These are phyloP conservation scores for Diaporthe velutina DNA, from an alignment of 2,329 filamentous ascomycete species.

Conservation along the genomic window DNA sequence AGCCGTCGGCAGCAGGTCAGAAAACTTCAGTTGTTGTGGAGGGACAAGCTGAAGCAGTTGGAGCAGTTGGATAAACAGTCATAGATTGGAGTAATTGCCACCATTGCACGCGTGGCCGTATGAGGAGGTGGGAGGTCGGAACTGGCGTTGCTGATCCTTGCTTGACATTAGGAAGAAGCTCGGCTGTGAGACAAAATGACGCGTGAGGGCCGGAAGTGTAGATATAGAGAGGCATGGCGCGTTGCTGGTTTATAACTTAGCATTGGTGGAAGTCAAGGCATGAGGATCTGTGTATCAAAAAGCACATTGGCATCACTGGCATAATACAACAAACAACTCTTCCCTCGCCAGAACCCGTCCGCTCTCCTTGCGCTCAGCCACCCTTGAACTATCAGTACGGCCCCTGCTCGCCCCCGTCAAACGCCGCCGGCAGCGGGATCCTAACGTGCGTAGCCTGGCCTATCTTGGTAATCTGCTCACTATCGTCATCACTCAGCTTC, in stretches of 20 bases:
- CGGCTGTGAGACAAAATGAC: background rate
- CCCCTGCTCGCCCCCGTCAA: constrained; percentile 21
- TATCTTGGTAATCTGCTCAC: constrained; percentile 45
- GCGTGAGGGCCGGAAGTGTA: background rate
- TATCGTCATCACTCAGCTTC: constrained; percentile 48
- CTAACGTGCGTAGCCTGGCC: constrained; percentile 23
- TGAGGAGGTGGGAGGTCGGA: background rate
- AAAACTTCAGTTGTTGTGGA: background rate
- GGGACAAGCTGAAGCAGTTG: background rate
- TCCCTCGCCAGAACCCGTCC: background rate
- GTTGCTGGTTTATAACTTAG: background rate
- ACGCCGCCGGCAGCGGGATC: constrained; percentile 12
- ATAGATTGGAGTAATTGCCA: background rate
- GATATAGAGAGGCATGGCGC: background rate
- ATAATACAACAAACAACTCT: background rate
- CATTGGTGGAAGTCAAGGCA: background rate
- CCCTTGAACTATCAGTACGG: background rate
- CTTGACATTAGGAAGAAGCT: background rate
- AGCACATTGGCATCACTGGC: no score
- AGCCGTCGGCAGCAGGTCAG: background rate
- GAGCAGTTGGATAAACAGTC: background rate
- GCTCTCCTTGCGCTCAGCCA: background rate
- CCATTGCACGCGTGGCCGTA: background rate
- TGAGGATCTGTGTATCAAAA: background rate
- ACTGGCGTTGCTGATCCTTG: background rate